These are phyloP conservation scores for Ganoderma sp. DNA, from an alignment of 1,284 basidiomycete genomes.

Conservation along the genomic window DNA sequence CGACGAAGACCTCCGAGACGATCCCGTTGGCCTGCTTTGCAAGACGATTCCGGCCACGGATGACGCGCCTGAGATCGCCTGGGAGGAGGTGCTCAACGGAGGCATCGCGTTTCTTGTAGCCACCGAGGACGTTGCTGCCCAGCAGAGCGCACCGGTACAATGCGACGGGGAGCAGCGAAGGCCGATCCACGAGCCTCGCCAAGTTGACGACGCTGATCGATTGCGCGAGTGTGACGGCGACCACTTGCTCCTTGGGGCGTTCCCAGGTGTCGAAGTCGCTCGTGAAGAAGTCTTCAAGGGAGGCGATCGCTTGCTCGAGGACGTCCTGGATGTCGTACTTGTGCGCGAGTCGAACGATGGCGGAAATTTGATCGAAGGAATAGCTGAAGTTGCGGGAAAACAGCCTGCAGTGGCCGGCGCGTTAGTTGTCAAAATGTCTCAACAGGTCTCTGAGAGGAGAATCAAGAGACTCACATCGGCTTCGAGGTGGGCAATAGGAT, in stretches of 20 bases:
- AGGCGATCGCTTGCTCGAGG: not conserved
- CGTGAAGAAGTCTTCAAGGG: not conserved
- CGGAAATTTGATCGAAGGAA: not conserved
- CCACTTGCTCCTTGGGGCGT: not conserved
- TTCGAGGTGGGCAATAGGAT: not conserved
- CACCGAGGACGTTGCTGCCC: slow-evolving; percentile 3
- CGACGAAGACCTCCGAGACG: not conserved
- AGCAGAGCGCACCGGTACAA: slow-evolving; percentile 15
- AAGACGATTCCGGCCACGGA: not conserved
- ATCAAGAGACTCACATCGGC: not conserved
- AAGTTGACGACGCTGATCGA: slow-evolving; percentile 17
- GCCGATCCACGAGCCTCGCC: slow-evolving; percentile 9
- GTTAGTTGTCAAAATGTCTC: not conserved
- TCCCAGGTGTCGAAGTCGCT: not conserved
- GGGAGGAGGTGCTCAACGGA: slow-evolving; percentile 5
- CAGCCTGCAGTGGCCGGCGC: not conserved
- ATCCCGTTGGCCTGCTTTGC: not conserved
- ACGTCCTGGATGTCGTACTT: not conserved
- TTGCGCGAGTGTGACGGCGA: not conserved
- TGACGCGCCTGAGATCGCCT: slow-evolving; percentile 8
- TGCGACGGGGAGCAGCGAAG: slow-evolving; percentile 13
- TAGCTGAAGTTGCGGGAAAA: not conserved
- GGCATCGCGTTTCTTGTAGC: slow-evolving; percentile 5
- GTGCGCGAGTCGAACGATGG: slow-evolving; percentile 8
- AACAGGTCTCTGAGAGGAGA: not conserved